Base-by-base conservation (phyloP, 306 rosid species). In the Hylodesmum podocarpum region DNA sequence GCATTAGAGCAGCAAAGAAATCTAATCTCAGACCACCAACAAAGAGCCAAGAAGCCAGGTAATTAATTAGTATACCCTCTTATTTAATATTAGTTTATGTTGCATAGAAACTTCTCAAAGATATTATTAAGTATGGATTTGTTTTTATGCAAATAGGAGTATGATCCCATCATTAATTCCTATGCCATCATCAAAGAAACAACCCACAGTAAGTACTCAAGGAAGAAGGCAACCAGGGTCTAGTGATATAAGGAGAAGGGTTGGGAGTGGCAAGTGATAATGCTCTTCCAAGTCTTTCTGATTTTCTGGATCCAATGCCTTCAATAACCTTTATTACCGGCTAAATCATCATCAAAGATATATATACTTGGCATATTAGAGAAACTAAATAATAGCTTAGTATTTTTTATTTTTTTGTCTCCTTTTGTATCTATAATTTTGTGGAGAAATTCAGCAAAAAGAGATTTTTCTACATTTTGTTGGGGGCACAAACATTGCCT, bases 81-180 rank as follows among this genome's bases (percentile, higher is more conserved):
- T 16, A 31, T 11, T 51, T 67, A 27, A 50, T 18, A 2, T 19
- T n/a, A 37, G 40, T 70, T 43, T 21, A 46, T 16, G 72, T 66
- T 77, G 18, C 43, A 67, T 41, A 12, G 41, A 50, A 47, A 21
- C 29, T 27, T 33, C 22, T 68, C 46, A 66, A 40, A 40, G 22
- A 55, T 78, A 31, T 39, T 78, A 31, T 39, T 84, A 40, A 84
- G 43, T 11, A 12, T 41, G 27, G 12, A 8, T 28, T 46, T 44
- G 8, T 4, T 7, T 54, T 19, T 27, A 15, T 58, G 50, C 5
- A 72, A 82, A 69, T 72, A 92, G 97, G 87, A 89, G 94, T 66
- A 69, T 86, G 84, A 90, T 87, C 70, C 96, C 97, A 66, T 92
- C 97, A 36, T 78, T 86, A 66, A 86, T 89, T 88, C 99, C 98